phyloP scores from a whole-genome alignment of 768 basidiomycete species.

The Tylopilus subfusipes region DNA sequence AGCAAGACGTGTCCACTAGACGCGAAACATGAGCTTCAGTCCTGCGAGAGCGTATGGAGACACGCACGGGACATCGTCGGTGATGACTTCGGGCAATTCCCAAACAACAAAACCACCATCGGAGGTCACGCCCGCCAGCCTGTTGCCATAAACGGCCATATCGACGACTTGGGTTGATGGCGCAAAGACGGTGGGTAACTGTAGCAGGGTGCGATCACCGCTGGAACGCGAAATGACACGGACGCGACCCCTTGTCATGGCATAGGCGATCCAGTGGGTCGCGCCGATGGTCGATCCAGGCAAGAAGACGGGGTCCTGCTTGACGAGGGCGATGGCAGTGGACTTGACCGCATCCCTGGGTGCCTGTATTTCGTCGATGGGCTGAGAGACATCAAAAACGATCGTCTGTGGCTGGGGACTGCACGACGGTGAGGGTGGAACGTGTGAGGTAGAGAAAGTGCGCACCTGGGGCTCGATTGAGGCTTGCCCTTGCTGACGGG shows the following conservation, averaged over 20 bases:
- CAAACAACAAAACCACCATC: constrained; percentile 89
- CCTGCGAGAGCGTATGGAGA: background rate
- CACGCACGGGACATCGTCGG: constrained; percentile 82
- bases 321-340: constrained; percentile 87
- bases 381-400: constrained; percentile 70
- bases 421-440: constrained; percentile 1
- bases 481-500: constrained; percentile 41
- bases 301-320: constrained; percentile 79
- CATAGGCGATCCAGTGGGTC: constrained; percentile 90
- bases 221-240: constrained; percentile 87
- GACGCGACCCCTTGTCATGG: constrained; percentile 88
- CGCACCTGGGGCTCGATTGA: constrained; percentile 58
- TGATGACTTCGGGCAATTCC: constrained; percentile 80
- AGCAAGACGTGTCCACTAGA: constrained; percentile 63
- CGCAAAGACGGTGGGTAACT: constrained; percentile 63
- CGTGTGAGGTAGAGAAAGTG: background rate
- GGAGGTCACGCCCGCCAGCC: constrained; percentile 81
- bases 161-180: constrained; percentile 65
- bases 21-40: constrained; percentile 7
- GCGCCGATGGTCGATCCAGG: constrained; percentile 87
- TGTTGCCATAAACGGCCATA: constrained; percentile 81
- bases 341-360: constrained; percentile 75
- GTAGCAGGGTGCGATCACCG: constrained; percentile 82
- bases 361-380: constrained; percentile 72
- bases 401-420: constrained; percentile 67